Evolutionary conservation across 2,329 filamentous ascomycete species (phyloP), one percentile per base, ranked within the genome.

Genomic region (Fusarium sp.): DNA sequence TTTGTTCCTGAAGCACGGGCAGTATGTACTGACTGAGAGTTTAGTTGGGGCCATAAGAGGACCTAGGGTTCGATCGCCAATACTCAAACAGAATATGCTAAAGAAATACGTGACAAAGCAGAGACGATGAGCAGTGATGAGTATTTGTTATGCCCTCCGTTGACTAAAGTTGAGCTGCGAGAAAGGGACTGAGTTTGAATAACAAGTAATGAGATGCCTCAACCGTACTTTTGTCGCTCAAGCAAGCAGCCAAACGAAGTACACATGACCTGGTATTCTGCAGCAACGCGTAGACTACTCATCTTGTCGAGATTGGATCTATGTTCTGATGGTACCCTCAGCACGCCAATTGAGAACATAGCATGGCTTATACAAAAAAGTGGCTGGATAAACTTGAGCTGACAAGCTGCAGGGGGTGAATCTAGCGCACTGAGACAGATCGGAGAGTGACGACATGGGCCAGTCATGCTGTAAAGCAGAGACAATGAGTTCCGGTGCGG

Each of bases 351-450:
- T 68, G 75, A 69, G 45, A 61, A 41, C 60, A 34, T 41, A 54
- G 28, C 50, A 51, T 60, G 60, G 60, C 55, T 63, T 45, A 55
- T 62, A 50, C 64, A 54, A 68, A 58, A 60, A 68, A 66, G 58
- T 72, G 71, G 71, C 56, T 68, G 52, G 44, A 68, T 34, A 62
- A 61, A 61, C 39, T 70, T 45, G 54, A 61, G 72, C 59, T 66
- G 66, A 68, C 69, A 73, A 74, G 59, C 55, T 69, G 70, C 62
- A 76, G 62, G 68, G 68, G 65, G 62, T 14, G 17, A 57, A 50
- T 56, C 48, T 69, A 70, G 66, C 55, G 65, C 24, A 51, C 22
- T 32, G 28, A n/a, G 54, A 55, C 47, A 67, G 69, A 72, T 57
- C 61, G n/a, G 64, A 57, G 30, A 60, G 68, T 62, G 45, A 73